Percentiles rank a stretch among this genome's conserved stretches.
Evolutionary conservation across 225 moss, liverwort and hornwort genomes (phyloP).

Genomic region (Pseudoscleropodium purum): DNA sequence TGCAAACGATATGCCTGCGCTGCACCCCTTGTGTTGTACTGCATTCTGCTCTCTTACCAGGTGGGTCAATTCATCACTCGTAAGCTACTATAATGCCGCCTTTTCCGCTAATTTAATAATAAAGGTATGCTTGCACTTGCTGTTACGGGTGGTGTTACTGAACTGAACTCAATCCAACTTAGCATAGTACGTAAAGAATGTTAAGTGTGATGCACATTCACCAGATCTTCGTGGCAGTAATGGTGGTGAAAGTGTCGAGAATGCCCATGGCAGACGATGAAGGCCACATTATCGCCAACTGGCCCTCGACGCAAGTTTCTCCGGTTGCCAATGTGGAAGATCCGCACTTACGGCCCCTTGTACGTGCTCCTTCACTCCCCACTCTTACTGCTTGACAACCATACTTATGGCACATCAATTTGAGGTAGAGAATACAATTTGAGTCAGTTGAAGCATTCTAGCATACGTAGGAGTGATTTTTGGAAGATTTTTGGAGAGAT

Average conservation of each 20-base stretch:
- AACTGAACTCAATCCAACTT: background rate
- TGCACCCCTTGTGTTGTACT: conserved; percentile 50
- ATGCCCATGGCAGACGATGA: conserved; percentile 64
- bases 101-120: background rate
- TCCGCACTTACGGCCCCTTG: conserved; percentile 36
- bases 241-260: conserved; percentile 54
- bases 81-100: background rate
- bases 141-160: background rate
- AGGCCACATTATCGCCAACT: conserved; percentile 53
- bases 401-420: background rate
- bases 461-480: background rate
- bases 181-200: background rate
- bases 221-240: conserved; percentile 50
- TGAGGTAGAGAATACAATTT: no score
- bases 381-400: background rate
- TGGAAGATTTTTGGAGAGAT: background rate
- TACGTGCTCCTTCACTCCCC: conserved; percentile 1
- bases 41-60: conserved; percentile 63
- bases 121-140: background rate
- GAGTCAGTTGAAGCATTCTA: background rate
- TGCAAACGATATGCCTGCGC: conserved; percentile 43
- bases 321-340: conserved; percentile 43
- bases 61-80: background rate
- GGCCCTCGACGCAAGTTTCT: conserved; percentile 55
- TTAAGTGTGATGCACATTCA: background rate